Percentiles rank a stretch among this genome's conserved stretches.
These are phyloP conservation scores for Beta corolliflora DNA, from an alignment of 179 eudicot genomes.

Conservation along the genomic window DNA sequence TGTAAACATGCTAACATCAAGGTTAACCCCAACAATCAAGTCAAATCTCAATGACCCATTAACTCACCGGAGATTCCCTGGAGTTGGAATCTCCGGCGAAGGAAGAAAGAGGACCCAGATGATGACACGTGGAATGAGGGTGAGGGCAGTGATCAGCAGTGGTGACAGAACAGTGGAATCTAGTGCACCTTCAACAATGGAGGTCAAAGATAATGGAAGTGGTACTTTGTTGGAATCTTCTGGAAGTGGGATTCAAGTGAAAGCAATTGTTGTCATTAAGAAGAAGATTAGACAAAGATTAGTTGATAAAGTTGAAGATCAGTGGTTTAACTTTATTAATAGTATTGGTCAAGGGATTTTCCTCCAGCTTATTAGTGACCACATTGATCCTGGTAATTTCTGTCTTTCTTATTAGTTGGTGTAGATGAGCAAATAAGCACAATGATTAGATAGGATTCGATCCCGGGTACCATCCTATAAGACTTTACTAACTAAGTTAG, in stretches of 20 bases:
- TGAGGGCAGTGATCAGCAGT: slow-evolving; percentile 65
- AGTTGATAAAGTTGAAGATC: slow-evolving; percentile 66
- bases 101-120: slow-evolving; percentile 1
- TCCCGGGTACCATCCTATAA: no score
- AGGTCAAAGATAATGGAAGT: slow-evolving; percentile 10
- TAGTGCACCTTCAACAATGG: slow-evolving; percentile 23
- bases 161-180: slow-evolving; percentile 43
- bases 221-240: slow-evolving; percentile 27
- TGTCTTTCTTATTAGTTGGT: background rate
- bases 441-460: no score
- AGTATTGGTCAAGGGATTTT: slow-evolving; percentile 69
- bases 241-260: slow-evolving; percentile 42
- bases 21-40: slow-evolving; percentile 32
- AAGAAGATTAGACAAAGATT: slow-evolving; percentile 73
- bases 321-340: slow-evolving; percentile 60
- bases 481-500: no score
- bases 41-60: slow-evolving; percentile 28
- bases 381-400: slow-evolving; percentile 69
- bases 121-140: slow-evolving; percentile 10
- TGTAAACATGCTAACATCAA: slow-evolving; percentile 45
- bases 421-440: background rate
- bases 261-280: slow-evolving; percentile 64
- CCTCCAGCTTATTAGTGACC: slow-evolving; percentile 75
- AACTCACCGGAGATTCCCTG: slow-evolving; percentile 34
- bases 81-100: slow-evolving; percentile 30